Evolutionary conservation across 1,284 basidiomycete genomes (phyloP), one percentile per base, ranked within the genome.

Genomic region (Rhodotorula sp.): DNA sequence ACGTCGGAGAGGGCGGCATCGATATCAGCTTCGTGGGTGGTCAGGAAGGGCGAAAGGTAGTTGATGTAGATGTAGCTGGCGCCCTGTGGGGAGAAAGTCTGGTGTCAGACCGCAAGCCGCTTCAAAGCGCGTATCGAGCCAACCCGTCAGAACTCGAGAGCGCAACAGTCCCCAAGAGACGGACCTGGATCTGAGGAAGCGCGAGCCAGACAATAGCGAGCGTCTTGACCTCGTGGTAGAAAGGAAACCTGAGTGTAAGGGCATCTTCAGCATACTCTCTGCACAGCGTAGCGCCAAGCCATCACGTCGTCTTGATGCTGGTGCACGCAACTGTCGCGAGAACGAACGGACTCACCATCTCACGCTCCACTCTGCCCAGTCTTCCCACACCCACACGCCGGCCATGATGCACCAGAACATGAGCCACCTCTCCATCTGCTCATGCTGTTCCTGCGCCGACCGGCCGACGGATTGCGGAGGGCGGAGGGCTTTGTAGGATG

Each of bases 371-470:
- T 92, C 90, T 27, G 88, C 89, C 53, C 89, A 82, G 75, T 88
- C 88, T 79, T 92, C 91, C 27, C 89, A 81, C 9, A 85, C 85
- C 46, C 90, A 83, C 69, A 92, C 85, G 77, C 87, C 88, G 0
- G 89, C 91, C 19, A 92, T 85, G 0, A 92, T 90, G 44, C 87
- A 88, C 91, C 91, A 92, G 77, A 92, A 93, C 90, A 91, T 92
- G 61, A 92, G 83, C 90, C 91, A 92, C 81, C 89, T 82, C 78
- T 92, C 91, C 10, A 92, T 83, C 39, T 90, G 62, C 44, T 57
- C 56, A 11, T 52, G 89, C 89, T 88, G 56, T 24, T 56, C 62
- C 22, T 34, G 30, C 51, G 46, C 20, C 20, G 48, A 30, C 29
- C n/a, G 27, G 11, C 51, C 60, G 9, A 39, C 27, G 30, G 46